Base-by-base conservation (phyloP, 441 rosid species). In the Populus hybrid region DNA sequence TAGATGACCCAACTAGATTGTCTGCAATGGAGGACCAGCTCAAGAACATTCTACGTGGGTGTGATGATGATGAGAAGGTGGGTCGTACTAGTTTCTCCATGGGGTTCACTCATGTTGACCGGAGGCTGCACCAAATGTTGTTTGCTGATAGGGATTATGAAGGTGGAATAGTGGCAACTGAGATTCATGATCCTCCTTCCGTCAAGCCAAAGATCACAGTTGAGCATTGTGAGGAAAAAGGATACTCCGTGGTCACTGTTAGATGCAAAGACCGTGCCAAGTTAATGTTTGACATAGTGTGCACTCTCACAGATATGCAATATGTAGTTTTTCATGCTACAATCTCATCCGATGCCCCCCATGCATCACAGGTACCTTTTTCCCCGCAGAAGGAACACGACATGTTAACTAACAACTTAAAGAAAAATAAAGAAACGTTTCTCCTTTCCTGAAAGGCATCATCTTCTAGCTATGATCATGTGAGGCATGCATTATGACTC, bases 91-190 rank as follows among this genome's bases (percentile, higher is more conserved):
- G 88, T 77, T 91, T 90, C 88, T 89, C 95, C 68, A 84, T 91
- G 89, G 99, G 99, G 0, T 91, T 94, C 83, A 95, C 98, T 16
- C 97, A 93, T 69, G 87, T 87, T 14, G 98, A 93, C 77, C 84
- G 99, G 20, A 85, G 97, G 81, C 89, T 94, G 65, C 97, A 92
- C 84, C 99, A 94, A 83, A 94, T 94, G 97, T 69, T 94, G 73
- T 94, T 94, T 57, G 97, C 99, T 40, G 99, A 93, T 80, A 90
- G 91, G 84, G 99, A 94, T 78, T 94, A 94, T 67, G 99, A 94
- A 82, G 86, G 79, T 12, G 82, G 86, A 9, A 85, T 77, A 67
- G 82, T 79, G 66, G 75, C 85, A 65, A 50, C 86, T 32, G 89
- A 82, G 76, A 90, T 70, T 64, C 86, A 85, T 6, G 72, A 63